These are phyloP conservation scores for Rhizophagus sp. DNA, from an alignment of 192 early-diverging fungal genomes.

Conservation along the genomic window DNA sequence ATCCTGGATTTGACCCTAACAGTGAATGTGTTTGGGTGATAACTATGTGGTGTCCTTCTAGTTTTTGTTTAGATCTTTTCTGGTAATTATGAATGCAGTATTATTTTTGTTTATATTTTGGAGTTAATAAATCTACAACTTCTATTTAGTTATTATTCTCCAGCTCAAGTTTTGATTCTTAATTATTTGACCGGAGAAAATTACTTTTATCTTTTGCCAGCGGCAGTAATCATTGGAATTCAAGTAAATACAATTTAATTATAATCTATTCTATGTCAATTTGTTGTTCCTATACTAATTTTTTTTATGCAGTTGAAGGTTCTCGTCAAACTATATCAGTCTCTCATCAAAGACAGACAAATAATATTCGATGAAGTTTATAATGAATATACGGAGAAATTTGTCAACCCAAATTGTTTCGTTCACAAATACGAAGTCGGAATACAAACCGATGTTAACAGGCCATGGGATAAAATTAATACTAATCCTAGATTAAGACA, in stretches of 20 bases:
- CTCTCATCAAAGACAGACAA: constrained; percentile 60
- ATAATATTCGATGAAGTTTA: constrained; percentile 57
- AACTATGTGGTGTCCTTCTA: neutral
- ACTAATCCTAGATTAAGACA: neutral
- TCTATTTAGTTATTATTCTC: constrained; percentile 59
- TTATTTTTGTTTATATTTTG: neutral
- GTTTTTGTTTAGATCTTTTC: neutral
- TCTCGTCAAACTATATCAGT: constrained; percentile 36
- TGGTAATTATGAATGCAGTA: neutral
- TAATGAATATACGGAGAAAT: constrained; percentile 62
- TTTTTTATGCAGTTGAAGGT: neutral
- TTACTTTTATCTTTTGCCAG: constrained; percentile 57
- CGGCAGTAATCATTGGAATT: constrained; percentile 47
- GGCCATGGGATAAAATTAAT: neutral
- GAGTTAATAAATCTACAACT: neutral
- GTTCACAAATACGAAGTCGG: constrained; percentile 55
- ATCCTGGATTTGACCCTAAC: neutral
- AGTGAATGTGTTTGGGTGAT: constrained; percentile 15
- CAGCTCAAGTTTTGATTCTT: constrained; percentile 59
- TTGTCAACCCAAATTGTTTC: constrained; percentile 64
- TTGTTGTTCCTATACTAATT: too few relatives aligned
- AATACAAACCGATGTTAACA: constrained; percentile 29
- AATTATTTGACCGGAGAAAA: constrained; percentile 52
- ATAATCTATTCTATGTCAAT: neutral
- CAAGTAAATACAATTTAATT: constrained; percentile 41